phyloP scores from a whole-genome alignment of 1,284 basidiomycete species.

The Grifola frondosa region DNA sequence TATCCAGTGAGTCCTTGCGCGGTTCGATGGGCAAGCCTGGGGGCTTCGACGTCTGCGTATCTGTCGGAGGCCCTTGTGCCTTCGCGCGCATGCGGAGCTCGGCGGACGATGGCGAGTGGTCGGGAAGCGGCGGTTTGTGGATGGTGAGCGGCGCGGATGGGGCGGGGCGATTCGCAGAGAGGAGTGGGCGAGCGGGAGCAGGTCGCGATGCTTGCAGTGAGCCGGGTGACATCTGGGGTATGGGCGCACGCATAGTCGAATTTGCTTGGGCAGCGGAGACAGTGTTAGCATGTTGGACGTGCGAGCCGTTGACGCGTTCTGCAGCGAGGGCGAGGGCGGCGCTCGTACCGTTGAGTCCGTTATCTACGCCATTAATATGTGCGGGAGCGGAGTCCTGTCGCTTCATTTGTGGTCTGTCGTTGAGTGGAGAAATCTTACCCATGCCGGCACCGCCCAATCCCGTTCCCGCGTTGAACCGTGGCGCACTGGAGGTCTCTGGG shows the following conservation, averaged over 20 bases:
- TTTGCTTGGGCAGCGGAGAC: constrained; percentile 33
- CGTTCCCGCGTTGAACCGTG: constrained; percentile 83
- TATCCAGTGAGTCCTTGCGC: constrained; percentile 46
- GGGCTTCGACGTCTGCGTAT: constrained; percentile 36
- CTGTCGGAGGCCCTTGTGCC: constrained; percentile 48
- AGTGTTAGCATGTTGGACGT: constrained; percentile 44
- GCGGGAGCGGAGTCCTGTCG: constrained; percentile 62
- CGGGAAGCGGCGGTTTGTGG: constrained; percentile 41
- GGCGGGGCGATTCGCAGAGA: constrained; percentile 49
- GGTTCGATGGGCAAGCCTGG: constrained; percentile 26
- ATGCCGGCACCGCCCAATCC: constrained; percentile 71
- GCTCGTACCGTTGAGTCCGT: constrained; percentile 42
- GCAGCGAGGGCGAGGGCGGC: constrained; percentile 54
- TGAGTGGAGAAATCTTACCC: constrained; percentile 45
- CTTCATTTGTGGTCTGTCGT: constrained; percentile 43
- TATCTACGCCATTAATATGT: constrained; percentile 45
- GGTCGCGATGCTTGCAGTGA: constrained; percentile 48
- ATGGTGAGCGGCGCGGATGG: constrained; percentile 39
- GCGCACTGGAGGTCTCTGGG: constrained; percentile 43
- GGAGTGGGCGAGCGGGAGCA: constrained; percentile 53
- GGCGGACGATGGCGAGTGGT: constrained; percentile 58
- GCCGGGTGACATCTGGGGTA: constrained; percentile 29
- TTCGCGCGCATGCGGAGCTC: constrained; percentile 64
- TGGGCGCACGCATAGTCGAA: constrained; percentile 28
- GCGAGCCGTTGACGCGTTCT: constrained; percentile 63